phyloP scores from a whole-genome alignment of 2,329 filamentous ascomycete genomes.

The Zymoseptoria pseudotritici region DNA sequence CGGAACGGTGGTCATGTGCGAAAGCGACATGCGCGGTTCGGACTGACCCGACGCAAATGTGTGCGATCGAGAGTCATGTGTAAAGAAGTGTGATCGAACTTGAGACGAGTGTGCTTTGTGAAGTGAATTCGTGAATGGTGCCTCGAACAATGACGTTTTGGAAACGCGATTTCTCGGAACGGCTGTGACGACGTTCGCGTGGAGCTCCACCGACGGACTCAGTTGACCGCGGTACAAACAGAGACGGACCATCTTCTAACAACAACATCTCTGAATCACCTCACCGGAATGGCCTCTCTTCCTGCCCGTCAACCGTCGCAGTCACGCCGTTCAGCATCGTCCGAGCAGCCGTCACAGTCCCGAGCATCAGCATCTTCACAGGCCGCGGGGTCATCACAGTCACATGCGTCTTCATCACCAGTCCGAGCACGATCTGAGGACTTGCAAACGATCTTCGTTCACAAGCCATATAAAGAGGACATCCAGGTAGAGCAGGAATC shows the following conservation, averaged over 20 bases:
- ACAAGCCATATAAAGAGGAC: conserved; percentile 23
- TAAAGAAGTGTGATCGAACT: neutral
- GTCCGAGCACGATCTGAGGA: conserved; percentile 35
- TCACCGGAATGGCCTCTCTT: conserved; percentile 36
- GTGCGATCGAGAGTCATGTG: neutral
- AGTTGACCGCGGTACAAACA: neutral
- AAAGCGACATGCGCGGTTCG: neutral
- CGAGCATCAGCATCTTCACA: conserved; percentile 16
- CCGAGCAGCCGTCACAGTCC: conserved; percentile 10
- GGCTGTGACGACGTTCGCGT: neutral
- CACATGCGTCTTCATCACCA: conserved; percentile 15
- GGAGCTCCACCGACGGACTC: neutral
- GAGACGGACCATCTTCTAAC: neutral
- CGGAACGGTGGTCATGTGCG: neutral
- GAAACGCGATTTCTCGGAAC: neutral
- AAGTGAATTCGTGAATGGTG: neutral
- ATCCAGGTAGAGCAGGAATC: conserved; percentile 5
- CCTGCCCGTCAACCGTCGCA: conserved; percentile 27
- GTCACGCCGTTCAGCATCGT: conserved; percentile 14
- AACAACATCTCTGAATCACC: neutral
- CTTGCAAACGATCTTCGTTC: conserved; percentile 41
- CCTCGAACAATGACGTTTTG: neutral
- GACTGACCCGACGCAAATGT: neutral
- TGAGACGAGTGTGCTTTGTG: neutral
- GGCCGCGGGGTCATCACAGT: conserved; percentile 7